Percentiles rank a stretch among this genome's conserved stretches.
Evolutionary conservation across 805 yeast genomes (phyloP).

Genomic region (Clavispora asparagi): DNA sequence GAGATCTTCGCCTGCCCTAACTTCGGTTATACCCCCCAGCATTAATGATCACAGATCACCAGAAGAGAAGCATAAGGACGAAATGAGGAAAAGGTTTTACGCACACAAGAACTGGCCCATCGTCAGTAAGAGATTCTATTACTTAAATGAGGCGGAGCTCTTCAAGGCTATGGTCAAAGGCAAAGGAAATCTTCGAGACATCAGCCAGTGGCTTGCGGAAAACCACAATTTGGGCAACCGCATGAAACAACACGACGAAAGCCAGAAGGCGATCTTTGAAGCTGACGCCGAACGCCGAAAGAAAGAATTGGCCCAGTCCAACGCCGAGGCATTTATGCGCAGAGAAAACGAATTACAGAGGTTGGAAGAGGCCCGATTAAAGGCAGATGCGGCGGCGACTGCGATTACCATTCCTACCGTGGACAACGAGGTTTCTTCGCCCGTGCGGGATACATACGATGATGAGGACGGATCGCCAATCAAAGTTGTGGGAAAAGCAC

Average conservation of each 20-base stretch:
- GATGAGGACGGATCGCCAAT: conserved; percentile 37
- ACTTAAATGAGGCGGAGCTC: conserved; percentile 36
- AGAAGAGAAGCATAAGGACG: conserved; percentile 15
- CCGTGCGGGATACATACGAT: conserved; percentile 7
- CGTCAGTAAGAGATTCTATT: conserved; percentile 30
- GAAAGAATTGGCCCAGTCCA: background rate
- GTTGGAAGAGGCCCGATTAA: background rate
- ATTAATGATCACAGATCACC: conserved; percentile 3
- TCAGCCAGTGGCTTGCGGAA: conserved; percentile 35
- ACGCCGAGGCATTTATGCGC: conserved; percentile 17
- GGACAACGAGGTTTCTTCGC: background rate
- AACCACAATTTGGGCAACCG: conserved; percentile 16
- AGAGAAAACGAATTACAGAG: conserved; percentile 3
- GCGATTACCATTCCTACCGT: background rate
- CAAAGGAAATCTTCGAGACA: conserved; percentile 37
- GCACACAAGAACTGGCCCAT: conserved; percentile 35
- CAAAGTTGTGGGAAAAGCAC: conserved; percentile 27
- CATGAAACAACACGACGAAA: conserved; percentile 9
- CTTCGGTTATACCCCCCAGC: conserved; percentile 3
- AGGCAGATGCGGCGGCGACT: background rate
- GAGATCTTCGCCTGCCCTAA: conserved; percentile 19
- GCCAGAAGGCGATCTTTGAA: conserved; percentile 20
- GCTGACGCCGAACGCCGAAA: conserved; percentile 3
- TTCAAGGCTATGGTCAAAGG: conserved; percentile 40
- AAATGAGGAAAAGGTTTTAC: conserved; percentile 26